Evolutionary conservation across 805 yeast species (phyloP).

Genomic region (Ogataea ramenticola): DNA sequence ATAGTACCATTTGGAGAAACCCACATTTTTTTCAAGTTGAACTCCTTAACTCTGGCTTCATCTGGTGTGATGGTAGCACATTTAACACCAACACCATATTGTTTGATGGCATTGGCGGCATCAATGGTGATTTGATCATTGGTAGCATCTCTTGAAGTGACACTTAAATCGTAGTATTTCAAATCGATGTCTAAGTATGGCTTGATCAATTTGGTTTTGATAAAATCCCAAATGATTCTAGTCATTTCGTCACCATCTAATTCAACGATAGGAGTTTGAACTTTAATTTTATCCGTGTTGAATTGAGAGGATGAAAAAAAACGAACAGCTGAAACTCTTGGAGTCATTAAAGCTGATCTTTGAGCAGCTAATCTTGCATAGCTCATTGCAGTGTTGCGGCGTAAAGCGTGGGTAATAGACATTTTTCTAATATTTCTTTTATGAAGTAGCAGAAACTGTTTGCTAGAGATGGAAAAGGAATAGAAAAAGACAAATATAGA

Average conservation of each 20-base stretch:
- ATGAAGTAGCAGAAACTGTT: too few species aligned
- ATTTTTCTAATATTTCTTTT: not conserved
- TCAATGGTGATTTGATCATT: constrained; percentile 70
- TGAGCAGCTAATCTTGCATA: not conserved
- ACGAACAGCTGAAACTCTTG: constrained; percentile 7
- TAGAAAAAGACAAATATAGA: too few species aligned
- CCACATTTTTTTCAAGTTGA: constrained; percentile 74
- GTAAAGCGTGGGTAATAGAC: not conserved
- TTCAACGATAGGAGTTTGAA: constrained; percentile 68
- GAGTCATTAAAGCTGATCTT: not conserved
- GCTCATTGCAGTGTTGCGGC: not conserved
- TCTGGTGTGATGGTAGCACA: constrained; percentile 87
- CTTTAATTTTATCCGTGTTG: constrained; percentile 50
- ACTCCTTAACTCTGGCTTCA: constrained; percentile 72
- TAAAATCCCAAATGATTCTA: constrained; percentile 72
- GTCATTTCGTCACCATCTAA: constrained; percentile 87
- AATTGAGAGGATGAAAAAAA: constrained; percentile 19
- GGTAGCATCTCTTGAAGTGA: constrained; percentile 61
- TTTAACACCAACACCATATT: constrained; percentile 75
- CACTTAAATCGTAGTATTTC: constrained; percentile 69
- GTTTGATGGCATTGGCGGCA: constrained; percentile 67
- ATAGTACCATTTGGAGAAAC: constrained; percentile 81
- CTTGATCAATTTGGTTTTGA: constrained; percentile 56
- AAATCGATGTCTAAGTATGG: constrained; percentile 70
- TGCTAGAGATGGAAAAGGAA: not conserved